Evolutionary conservation across 2,329 filamentous ascomycete genomes (phyloP), one percentile per base, ranked within the genome.

Genomic region (Catunica adiposa): DNA sequence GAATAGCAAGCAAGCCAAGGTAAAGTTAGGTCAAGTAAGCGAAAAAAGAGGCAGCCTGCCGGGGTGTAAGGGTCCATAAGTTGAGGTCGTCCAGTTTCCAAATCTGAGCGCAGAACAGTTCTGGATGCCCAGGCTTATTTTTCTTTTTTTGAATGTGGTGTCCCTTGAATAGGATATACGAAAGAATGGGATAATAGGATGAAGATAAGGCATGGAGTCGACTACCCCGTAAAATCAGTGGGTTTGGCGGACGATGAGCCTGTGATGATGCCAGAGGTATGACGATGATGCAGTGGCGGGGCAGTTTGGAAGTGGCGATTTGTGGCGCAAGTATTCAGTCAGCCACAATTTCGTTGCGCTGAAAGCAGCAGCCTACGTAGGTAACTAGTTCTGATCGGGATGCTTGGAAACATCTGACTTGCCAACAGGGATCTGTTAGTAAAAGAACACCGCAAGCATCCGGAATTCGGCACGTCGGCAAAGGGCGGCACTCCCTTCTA

Each of bases 241-340:
- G 5, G 29, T 34, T 34, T 42, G 38, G 17, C 38, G 17, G 38
- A 15, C 38, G 15, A 42, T 25, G 22, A 25, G 26, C 25, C 25
- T 34, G 23, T 29, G 47, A 51, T 23, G 47, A 51, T 51, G 23
- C 47, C 23, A 25, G 25, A 11, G 26, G 47, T 55, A 55, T 58
- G 56, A 58, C 48, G 56, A 58, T 42, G 53, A 55, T 55, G 47
- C 26, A 50, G 48, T 58, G 48, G 56, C 29, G 56, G 46, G 53
- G 37, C 34, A 54, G 37, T 38, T 23, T 42, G 20, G 9, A 11
- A 25, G 26, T 53, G 40, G 40, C 14, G 25, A 42, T 42, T 42
- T n/a, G 48, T 52, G 50, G 50, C 50, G 31, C 50, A 52, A 52
- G 22, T 17, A 17, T 29, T 52, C 29, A 52, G n/a, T 52, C 29